These are phyloP conservation scores for Mycena floridula DNA, from an alignment of 768 basidiomycete genomes.

Conservation along the genomic window DNA sequence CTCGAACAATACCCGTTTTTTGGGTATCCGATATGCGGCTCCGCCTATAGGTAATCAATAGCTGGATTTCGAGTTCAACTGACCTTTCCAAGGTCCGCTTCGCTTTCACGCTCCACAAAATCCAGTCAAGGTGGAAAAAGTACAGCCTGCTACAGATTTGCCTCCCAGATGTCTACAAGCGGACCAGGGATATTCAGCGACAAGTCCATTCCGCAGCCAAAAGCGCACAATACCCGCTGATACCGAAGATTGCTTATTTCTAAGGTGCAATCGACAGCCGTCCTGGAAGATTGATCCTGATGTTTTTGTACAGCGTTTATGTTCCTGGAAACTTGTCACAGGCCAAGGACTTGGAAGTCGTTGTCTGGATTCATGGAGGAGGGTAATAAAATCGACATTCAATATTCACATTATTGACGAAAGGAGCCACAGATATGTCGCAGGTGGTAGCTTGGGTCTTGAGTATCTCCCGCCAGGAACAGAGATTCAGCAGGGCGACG, in stretches of 20 bases:
- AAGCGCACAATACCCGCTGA: conserved; percentile 2
- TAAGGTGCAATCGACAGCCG: conserved; percentile 22
- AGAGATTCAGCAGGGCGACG: conserved; percentile 17
- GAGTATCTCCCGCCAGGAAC: conserved; percentile 16
- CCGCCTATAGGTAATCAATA: conserved; percentile 34
- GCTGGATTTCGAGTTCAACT: not conserved
- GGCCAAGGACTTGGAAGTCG: too few species aligned
- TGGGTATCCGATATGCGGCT: conserved; percentile 45
- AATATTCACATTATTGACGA: conserved; percentile 32
- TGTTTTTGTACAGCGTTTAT: conserved; percentile 27
- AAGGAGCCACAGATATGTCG: conserved; percentile 4
- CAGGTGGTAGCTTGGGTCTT: not conserved
- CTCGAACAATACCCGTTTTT: conserved; percentile 28
- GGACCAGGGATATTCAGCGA: conserved; percentile 18
- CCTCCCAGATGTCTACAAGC: conserved; percentile 27
- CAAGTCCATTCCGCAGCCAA: conserved; percentile 23
- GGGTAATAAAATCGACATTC: conserved; percentile 18
- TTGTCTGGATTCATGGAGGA: too few species aligned
- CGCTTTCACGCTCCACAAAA: conserved; percentile 29
- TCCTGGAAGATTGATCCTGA: not conserved
- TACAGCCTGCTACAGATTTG: conserved; percentile 25
- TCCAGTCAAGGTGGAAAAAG: conserved; percentile 18
- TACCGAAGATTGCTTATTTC: conserved; percentile 36
- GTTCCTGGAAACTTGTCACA: conserved; percentile 16
- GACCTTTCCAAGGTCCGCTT: conserved; percentile 16